Conservation (phyloP, 2,329 filamentous ascomycete genomes). For the Fusarium globosum region DNA sequence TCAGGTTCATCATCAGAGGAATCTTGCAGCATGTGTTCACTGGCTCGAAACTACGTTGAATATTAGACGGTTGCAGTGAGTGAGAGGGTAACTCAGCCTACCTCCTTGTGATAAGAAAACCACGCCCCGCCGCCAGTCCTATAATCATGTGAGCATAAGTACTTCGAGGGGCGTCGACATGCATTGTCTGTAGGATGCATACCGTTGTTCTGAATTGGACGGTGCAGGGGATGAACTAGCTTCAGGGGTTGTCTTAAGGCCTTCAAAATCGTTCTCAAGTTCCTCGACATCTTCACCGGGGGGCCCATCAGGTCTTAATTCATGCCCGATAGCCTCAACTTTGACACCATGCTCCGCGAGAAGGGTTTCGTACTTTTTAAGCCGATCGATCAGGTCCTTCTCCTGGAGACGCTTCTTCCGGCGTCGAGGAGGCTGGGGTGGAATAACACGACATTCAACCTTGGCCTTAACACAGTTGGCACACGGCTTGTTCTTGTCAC, state of each 20-base stretch:
- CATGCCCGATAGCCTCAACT: conserved; percentile 74
- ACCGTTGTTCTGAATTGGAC: conserved; percentile 47
- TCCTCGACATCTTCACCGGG: conserved; percentile 65
- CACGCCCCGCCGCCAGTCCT: conserved; percentile 49
- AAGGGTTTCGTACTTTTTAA: conserved; percentile 75
- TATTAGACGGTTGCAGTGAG: conserved; percentile 14
- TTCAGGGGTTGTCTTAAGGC: conserved; percentile 64
- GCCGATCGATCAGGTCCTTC: conserved; percentile 74
- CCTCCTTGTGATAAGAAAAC: conserved; percentile 65
- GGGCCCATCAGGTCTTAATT: conserved; percentile 48
- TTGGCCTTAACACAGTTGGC: conserved; percentile 73
- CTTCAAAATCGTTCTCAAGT: conserved; percentile 66
- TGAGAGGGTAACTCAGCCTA: conserved; percentile 41
- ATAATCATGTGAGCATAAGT: conserved; percentile 16
- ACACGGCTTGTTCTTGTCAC: conserved; percentile 78
- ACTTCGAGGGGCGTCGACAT: not conserved
- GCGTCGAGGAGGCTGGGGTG: conserved; percentile 67
- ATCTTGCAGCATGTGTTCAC: conserved; percentile 60
- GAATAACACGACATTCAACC: conserved; percentile 69
- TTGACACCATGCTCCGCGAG: conserved; percentile 73
- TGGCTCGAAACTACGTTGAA: conserved; percentile 59
- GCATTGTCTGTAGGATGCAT: not conserved
- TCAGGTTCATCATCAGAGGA: conserved; percentile 70
- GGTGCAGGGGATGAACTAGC: conserved; percentile 52
- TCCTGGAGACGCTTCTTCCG: conserved; percentile 75